phyloP scores from a whole-genome alignment of 2,329 filamentous ascomycete genomes.

The Sordariomycetes sp. region DNA sequence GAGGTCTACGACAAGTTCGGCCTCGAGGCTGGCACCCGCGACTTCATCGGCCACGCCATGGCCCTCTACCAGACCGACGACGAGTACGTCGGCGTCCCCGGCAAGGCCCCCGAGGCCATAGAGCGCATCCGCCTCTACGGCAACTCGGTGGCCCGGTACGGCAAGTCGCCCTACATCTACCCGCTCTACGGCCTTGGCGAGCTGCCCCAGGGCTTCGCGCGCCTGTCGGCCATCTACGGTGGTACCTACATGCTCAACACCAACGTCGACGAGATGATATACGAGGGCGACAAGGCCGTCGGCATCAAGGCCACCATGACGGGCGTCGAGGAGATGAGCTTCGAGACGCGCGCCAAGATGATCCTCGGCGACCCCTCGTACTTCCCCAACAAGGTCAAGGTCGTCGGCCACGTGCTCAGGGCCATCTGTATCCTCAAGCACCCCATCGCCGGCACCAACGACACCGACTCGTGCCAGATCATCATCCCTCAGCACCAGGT shows the following conservation, averaged over 20 bases:
- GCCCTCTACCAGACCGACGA: conserved; percentile 85
- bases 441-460: conserved; percentile 78
- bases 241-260: conserved; percentile 99
- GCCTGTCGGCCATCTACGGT: conserved; percentile 94
- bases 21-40: conserved; percentile 75
- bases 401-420: conserved; percentile 82
- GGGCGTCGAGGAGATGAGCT: conserved; percentile 82
- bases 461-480: conserved; percentile 80
- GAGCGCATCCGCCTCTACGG: conserved; percentile 91
- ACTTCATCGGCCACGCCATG: conserved; percentile 98
- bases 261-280: conserved; percentile 76
- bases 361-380: conserved; percentile 95
- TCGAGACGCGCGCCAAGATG: conserved; percentile 90
- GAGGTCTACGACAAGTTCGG: conserved; percentile 99
- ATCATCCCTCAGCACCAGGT: conserved; percentile 98
- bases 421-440: conserved; percentile 97
- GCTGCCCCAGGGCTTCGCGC: conserved; percentile 93
- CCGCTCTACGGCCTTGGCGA: conserved; percentile 94
- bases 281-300: conserved; percentile 72
- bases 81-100: conserved; percentile 62
- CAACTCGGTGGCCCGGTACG: conserved; percentile 93
- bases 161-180: conserved; percentile 99
- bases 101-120: conserved; percentile 71
- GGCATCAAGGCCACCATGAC: conserved; percentile 98
- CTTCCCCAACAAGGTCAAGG: conserved; percentile 80